Conservation (phyloP, 192 early-diverging fungal genomes). For the Rhizoclosmatium globosum region DNA sequence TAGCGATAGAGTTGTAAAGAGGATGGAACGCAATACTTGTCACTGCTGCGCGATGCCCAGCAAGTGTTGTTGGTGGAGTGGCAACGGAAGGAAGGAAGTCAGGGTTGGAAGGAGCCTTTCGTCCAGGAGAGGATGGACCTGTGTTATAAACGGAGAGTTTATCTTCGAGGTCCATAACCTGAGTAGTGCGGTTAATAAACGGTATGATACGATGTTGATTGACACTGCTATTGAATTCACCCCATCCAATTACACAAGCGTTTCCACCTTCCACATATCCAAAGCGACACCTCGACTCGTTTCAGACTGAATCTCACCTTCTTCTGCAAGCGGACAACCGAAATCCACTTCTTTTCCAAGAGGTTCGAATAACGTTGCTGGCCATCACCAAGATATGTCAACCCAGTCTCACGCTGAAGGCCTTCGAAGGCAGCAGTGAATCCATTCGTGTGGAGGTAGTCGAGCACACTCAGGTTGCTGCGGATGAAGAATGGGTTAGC, state of each 20-base stretch:
- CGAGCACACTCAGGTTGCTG: constrained; percentile 75
- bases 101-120: constrained; percentile 58
- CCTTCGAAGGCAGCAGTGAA: constrained; percentile 72
- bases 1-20: constrained; percentile 80
- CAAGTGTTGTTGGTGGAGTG: constrained; percentile 55
- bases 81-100: constrained; percentile 21
- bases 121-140: constrained; percentile 40
- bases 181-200: background rate
- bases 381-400: constrained; percentile 72
- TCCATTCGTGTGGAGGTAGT: constrained; percentile 85
- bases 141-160: constrained; percentile 72
- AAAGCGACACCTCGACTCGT: background rate
- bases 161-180: constrained; percentile 93
- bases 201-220: background rate
- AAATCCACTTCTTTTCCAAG: constrained; percentile 94
- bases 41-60: constrained; percentile 83
- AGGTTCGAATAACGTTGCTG: constrained; percentile 82
- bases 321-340: constrained; percentile 91
- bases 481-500: constrained; percentile 12
- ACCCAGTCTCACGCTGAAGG: constrained; percentile 75
- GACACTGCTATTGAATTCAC: background rate
- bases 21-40: constrained; percentile 89
- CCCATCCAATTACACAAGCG: background rate
- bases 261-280: background rate
- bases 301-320: constrained; percentile 58